Conservation (phyloP, 495 filamentous ascomycete genomes). For the Podospora comata region DNA sequence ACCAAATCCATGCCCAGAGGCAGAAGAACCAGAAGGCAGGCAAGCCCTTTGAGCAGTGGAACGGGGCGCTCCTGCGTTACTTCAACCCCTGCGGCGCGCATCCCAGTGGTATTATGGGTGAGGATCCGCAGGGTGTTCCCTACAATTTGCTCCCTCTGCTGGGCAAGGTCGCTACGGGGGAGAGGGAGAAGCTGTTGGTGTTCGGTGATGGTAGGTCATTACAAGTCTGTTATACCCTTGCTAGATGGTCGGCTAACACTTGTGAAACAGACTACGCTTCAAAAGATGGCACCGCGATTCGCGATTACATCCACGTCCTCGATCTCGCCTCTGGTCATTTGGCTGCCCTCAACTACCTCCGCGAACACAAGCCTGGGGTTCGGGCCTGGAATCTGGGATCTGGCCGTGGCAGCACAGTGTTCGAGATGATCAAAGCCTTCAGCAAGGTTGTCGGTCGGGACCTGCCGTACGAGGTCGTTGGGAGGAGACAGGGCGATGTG, state of each 20-base stretch:
- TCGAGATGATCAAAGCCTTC: conserved; percentile 97
- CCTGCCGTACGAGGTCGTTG: conserved; percentile 82
- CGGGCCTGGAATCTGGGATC: conserved; percentile 96
- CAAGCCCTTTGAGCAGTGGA: conserved; percentile 77
- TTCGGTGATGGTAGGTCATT: conserved; percentile 79
- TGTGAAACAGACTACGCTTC: conserved; percentile 76
- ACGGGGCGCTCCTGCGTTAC: conserved; percentile 88
- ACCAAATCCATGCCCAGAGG: conserved; percentile 83
- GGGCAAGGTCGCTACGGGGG: conserved; percentile 92
- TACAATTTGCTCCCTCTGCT: conserved; percentile 94
- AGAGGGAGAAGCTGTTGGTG: conserved; percentile 89
- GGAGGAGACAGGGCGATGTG: conserved; percentile 82
- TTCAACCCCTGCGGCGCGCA: conserved; percentile 97
- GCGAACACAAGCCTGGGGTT: conserved; percentile 83
- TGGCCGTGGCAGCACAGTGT: conserved; percentile 91
- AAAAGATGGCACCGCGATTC: conserved; percentile 72
- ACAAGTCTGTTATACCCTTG: neutral
- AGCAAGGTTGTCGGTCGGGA: conserved; percentile 77
- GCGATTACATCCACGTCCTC: conserved; percentile 79
- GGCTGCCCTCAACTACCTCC: conserved; percentile 87
- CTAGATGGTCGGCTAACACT: neutral
- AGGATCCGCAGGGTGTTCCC: conserved; percentile 92
- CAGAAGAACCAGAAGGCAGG: conserved; percentile 77
- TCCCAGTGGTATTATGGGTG: conserved; percentile 95
- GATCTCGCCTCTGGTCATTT: conserved; percentile 88